Evolutionary conservation across 1,284 basidiomycete genomes (phyloP).

Genomic region (Phellinidium pouzarii): DNA sequence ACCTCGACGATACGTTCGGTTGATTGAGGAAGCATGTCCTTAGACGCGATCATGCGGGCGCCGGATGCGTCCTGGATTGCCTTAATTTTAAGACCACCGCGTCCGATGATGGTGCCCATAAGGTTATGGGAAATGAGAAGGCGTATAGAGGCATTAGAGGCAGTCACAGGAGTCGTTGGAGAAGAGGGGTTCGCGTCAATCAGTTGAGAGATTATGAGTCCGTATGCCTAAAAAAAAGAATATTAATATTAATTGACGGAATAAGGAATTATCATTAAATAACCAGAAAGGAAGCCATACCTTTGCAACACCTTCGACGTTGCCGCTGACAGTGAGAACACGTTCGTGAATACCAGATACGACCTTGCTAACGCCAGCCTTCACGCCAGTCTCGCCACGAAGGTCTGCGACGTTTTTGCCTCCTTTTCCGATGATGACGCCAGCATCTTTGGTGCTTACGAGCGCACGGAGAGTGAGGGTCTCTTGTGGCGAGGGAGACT

Average conservation of each 20-base stretch:
- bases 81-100: conserved; percentile 97
- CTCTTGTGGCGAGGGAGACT: conserved; percentile 56
- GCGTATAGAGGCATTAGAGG: conserved; percentile 83
- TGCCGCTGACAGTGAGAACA: conserved; percentile 89
- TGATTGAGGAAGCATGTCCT: conserved; percentile 98
- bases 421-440: conserved; percentile 93
- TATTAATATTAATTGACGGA: not conserved
- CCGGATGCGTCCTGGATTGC: conserved; percentile 98
- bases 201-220: conserved; percentile 90
- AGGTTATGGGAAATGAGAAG: conserved; percentile 97
- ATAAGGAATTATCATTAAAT: no score
- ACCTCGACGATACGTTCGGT: conserved; percentile 98
- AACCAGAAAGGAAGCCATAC: conserved; percentile 44
- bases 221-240: conserved; percentile 66
- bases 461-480: conserved; percentile 85
- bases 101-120: conserved; percentile 99
- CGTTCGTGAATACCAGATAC: conserved; percentile 96
- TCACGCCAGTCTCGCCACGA: conserved; percentile 91
- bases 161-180: conserved; percentile 56
- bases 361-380: conserved; percentile 98
- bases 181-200: conserved; percentile 69
- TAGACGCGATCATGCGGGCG: conserved; percentile 95
- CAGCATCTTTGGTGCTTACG: conserved; percentile 94
- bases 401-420: conserved; percentile 97
- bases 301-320: conserved; percentile 88